Evolutionary conservation across 345 rosid genomes (phyloP).

Genomic region (Erysimum cheiranthoides): DNA sequence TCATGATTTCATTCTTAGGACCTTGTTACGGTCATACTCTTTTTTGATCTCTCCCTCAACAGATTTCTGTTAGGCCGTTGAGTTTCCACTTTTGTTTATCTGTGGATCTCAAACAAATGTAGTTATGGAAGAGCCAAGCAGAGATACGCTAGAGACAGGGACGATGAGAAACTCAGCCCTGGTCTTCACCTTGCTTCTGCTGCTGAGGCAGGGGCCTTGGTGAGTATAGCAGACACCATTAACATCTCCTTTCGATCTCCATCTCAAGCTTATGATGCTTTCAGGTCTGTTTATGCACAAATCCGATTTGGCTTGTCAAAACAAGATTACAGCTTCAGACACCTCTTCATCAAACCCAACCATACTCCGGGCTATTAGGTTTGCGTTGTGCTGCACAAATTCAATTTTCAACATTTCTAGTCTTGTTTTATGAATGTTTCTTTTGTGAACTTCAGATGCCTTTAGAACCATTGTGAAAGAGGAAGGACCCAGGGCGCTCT

Average conservation of each 20-base stretch:
- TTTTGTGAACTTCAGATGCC: slow-evolving; percentile 65
- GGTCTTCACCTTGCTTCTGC: slow-evolving; percentile 90
- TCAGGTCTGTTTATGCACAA: slow-evolving; percentile 90
- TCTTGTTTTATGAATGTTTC: slow-evolving; percentile 4
- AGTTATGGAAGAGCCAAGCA: slow-evolving; percentile 91
- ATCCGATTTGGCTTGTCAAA: slow-evolving; percentile 94
- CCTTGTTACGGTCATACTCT: neutral
- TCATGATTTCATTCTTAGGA: neutral
- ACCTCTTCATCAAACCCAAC: slow-evolving; percentile 78
- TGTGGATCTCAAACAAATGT: slow-evolving; percentile 7
- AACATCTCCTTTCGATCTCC: neutral
- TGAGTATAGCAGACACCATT: slow-evolving; percentile 42
- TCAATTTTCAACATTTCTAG: neutral
- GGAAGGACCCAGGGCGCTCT: slow-evolving; percentile 91
- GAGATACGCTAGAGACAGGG: slow-evolving; percentile 70
- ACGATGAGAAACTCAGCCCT: slow-evolving; percentile 63
- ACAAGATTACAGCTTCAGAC: slow-evolving; percentile 95
- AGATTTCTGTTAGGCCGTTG: neutral
- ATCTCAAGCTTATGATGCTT: slow-evolving; percentile 28
- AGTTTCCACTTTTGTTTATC: neutral
- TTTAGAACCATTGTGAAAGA: slow-evolving; percentile 84
- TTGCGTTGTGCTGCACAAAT: slow-evolving; percentile 36
- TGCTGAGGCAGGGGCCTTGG: slow-evolving; percentile 97
- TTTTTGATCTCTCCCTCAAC: neutral
- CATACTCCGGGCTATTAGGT: slow-evolving; percentile 86